Percentiles rank a stretch among this genome's conserved stretches.
Conservation (phyloP, 2,329 filamentous ascomycete genomes). For the Zymoseptoria pseudotritici region DNA sequence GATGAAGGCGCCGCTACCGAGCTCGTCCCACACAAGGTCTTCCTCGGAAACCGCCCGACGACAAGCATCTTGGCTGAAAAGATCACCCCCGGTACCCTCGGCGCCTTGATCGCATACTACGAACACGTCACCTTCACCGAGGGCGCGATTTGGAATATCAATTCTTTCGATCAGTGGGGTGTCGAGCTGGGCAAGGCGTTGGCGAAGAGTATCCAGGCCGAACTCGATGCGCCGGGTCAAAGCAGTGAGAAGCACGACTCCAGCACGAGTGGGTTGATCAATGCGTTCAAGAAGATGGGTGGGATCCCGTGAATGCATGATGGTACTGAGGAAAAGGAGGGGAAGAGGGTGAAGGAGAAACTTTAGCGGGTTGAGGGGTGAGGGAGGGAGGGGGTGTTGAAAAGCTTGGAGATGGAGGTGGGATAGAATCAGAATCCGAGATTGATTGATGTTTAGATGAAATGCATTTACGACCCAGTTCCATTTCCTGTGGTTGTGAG, state of each 20-base stretch:
- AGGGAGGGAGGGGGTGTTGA: too few relatives aligned
- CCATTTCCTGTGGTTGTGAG: too few relatives aligned
- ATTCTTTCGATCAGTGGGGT: conserved; percentile 99
- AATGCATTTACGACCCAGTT: neutral
- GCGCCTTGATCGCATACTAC: conserved; percentile 96
- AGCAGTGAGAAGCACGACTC: conserved; percentile 65
- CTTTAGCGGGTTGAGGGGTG: too few relatives aligned
- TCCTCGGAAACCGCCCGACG: conserved; percentile 93
- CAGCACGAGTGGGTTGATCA: conserved; percentile 82
- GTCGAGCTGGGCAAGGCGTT: conserved; percentile 95
- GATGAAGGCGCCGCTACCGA: conserved; percentile 65
- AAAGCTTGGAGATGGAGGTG: too few relatives aligned
- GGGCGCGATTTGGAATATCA: conserved; percentile 98
- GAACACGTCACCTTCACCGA: conserved; percentile 98
- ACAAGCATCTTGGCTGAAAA: conserved; percentile 88
- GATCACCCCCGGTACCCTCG: conserved; percentile 89
- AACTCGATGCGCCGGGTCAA: conserved; percentile 72
- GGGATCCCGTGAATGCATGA: conserved; percentile 15
- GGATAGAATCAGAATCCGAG: too few relatives aligned
- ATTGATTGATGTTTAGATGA: too few relatives aligned
- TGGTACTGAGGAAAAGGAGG: neutral
- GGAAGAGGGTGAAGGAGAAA: too few relatives aligned
- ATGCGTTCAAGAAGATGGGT: conserved; percentile 80
- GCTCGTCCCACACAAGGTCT: conserved; percentile 96
- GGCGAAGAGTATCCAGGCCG: conserved; percentile 61